phyloP scores from a whole-genome alignment of 305 asterid genomes.

The Fraxinus angustifolia region DNA sequence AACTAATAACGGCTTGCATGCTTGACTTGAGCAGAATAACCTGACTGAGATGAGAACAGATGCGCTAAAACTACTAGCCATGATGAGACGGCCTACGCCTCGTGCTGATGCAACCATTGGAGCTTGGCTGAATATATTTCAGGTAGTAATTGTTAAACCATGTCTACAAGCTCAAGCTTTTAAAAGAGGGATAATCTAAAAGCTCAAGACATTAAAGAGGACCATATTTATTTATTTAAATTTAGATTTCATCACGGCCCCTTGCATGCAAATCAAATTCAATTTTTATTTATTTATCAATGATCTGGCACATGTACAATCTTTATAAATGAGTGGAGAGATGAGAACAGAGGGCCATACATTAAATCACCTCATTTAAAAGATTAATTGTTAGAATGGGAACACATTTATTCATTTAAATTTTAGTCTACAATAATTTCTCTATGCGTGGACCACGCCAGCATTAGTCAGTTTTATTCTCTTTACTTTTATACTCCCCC shows the following conservation, averaged over 20 bases:
- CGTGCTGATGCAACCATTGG: constrained; percentile 87
- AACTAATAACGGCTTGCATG: background rate
- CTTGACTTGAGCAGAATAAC: constrained; percentile 53
- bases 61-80: constrained; percentile 80
- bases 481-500: background rate
- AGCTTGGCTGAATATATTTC: constrained; percentile 94
- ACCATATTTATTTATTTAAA: background rate
- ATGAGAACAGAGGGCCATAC: background rate
- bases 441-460: background rate
- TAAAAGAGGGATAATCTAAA: background rate
- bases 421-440: background rate
- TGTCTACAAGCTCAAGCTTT: background rate
- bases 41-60: constrained; percentile 84
- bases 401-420: background rate
- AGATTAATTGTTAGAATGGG: background rate
- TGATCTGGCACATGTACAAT: background rate
- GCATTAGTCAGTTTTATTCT: background rate
- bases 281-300: background rate
- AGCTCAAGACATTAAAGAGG: background rate
- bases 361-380: background rate
- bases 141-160: constrained; percentile 36
- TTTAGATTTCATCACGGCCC: background rate
- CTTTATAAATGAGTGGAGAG: background rate
- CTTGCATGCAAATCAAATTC: background rate
- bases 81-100: constrained; percentile 87